Evolutionary conservation across 2,329 filamentous ascomycete species (phyloP), one percentile per base, ranked within the genome.

Genomic region (Paraconiothyrium sp.): DNA sequence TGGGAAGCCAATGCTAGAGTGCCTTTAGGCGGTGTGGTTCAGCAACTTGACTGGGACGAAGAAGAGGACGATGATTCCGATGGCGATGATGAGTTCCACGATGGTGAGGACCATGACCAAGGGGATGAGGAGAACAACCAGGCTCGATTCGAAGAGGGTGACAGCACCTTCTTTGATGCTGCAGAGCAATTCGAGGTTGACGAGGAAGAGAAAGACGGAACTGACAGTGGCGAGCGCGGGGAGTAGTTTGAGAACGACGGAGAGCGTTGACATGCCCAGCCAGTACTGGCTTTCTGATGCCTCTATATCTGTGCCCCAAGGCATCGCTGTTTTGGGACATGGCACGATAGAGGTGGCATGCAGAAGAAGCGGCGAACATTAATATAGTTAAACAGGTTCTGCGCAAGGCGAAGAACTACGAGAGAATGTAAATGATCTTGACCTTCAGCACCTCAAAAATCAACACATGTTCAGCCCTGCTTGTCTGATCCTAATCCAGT

Each of bases 41-140:
- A 22, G 39, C 22, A 50, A 10, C 60, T 41, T 2, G 60, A 62
- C 10, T 54, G 60, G 11, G 63, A 55, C 8, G 63, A 63, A 46
- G 60, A 66, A 35, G 54, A 49, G 16, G 41, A 58, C 39, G 59
- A 50, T 1, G 58, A 66, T 37, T 63, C 64, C 30, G 65, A 65
- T 6, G 27, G 4, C 27, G 27, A 30, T 22, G 41, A 65, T 32
- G 34, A 64, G 8, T 63, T 60, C 34, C 50, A 54, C 8, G 39
- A 54, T 4, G 60, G 58, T 37, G 48, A 59, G n/a, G 58, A 51
- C 16, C 22, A 30, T 22, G 56, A 16, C 39, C 37, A 37, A 30
- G 22, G 39, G 48, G 39, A 55, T 56, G 56, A 50, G 1, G 59
- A 60, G 16, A 59, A 62, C 48, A 43, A 49, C 43, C 43, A 11